Conservation (phyloP, 1,284 basidiomycete species). For the Gymnopus androsaceus region DNA sequence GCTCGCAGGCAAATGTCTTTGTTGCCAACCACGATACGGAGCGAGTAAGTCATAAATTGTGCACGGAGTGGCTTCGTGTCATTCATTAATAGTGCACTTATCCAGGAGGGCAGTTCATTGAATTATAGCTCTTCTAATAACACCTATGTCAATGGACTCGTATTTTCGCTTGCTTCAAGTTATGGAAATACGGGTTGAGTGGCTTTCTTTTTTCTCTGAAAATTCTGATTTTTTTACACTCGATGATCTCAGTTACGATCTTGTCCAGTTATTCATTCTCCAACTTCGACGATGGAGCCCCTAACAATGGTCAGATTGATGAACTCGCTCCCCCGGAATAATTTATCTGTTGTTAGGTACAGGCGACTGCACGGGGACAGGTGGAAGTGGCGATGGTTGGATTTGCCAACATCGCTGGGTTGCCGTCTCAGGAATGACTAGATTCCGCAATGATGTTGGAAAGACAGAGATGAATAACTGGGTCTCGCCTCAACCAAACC, state of each 20-base stretch:
- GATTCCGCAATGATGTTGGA: slow-evolving; percentile 64
- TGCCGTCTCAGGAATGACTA: slow-evolving; percentile 61
- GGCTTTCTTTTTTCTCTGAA: not conserved
- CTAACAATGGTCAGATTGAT: slow-evolving; percentile 58
- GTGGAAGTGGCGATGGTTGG: slow-evolving; percentile 59
- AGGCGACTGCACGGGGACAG: slow-evolving; percentile 56
- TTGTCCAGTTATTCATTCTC: slow-evolving; percentile 64
- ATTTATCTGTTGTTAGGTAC: too few relatives aligned
- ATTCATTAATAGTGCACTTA: too few relatives aligned
- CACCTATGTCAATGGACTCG: slow-evolving; percentile 57
- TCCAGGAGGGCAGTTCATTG: slow-evolving; percentile 57
- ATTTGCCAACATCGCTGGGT: slow-evolving; percentile 66
- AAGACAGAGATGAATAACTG: slow-evolving; percentile 51
- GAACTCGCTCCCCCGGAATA: too few relatives aligned
- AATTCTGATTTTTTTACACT: too few relatives aligned
- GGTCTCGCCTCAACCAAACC: slow-evolving; percentile 55
- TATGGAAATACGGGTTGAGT: slow-evolving; percentile 46
- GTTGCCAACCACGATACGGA: slow-evolving; percentile 74
- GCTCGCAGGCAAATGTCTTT: slow-evolving; percentile 61
- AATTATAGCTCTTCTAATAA: slow-evolving; percentile 65
- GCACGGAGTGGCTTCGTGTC: too few relatives aligned
- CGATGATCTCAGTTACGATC: slow-evolving; percentile 48
- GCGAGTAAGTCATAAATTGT: slow-evolving; percentile 43
- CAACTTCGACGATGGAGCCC: slow-evolving; percentile 52
- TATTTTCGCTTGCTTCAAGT: slow-evolving; percentile 67